Base-by-base conservation (phyloP, 495 filamentous ascomycete species). In the Daldinia vernicosa region DNA sequence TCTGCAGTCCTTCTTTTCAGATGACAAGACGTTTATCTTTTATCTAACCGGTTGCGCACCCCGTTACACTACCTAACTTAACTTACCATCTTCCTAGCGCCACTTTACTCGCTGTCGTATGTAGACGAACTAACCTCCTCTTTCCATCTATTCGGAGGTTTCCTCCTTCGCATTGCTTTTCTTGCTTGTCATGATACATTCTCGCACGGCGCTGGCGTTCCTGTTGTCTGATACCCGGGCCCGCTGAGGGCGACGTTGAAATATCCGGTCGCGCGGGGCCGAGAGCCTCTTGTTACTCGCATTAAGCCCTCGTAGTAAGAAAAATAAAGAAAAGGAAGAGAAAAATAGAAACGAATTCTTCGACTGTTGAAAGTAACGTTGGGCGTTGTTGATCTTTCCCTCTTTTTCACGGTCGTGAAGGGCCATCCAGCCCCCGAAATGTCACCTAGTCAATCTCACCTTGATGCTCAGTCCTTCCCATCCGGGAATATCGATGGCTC, bases 371-470 rank as follows among this genome's bases (percentile, higher is more conserved):
- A 55, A 64, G 70, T 64, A 72, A 56, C 70, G 32, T 60, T 69
- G 43, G 55, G 55, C 70, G 65, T 56, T 60, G 70, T 72, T 75
- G 66, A 75, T 75, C 72, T 58, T 60, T 70, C 69, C 59, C 73
- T 35, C 58, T 61, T 66, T 66, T 70, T 50, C 40, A 58, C 58
- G 69, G 55, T 58, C 53, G 40, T 55, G 35, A 62, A 60, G 53
- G 60, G 33, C 33, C 53, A 37, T 28, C 57, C 43, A 71, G 60
- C 51, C 54, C 66, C 63, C 60, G 63, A 75, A 74, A 79, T 79
- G 77, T 75, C 75, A 75, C 72, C 72, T 58, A 68, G 66, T 61
- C 69, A 77, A 70, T 57, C 75, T 72, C 67, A 75, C 67, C 68
- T 71, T 66, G 72, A 71, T 60, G 66, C 54, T 60, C 69, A 72